Evolutionary conservation across 2,329 filamentous ascomycete species (phyloP), one percentile per base, ranked within the genome.

Genomic region (Fusarium siculi): DNA sequence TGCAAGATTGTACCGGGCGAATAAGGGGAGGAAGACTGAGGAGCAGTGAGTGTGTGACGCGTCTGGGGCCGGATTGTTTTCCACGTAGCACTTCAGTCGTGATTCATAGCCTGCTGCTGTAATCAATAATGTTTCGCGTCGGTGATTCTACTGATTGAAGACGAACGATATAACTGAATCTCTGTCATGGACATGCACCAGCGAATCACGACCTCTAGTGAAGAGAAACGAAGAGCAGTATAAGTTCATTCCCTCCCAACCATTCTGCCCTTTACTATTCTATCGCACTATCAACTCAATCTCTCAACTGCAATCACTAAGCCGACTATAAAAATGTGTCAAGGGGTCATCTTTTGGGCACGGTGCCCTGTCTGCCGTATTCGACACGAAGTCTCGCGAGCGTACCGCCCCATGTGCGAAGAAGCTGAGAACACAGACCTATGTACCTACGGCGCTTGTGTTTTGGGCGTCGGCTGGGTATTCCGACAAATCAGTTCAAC

Each of bases 1-100:
- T 68, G 52, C 72, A 1, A 76, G 54, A 36, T 34, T 80, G 14
- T 78, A 77, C 52, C 54, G 66, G 25, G 72, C 76, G 1, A 78
- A 79, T 23, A 75, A 74, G 62, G 74, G 70, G 2, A 76, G 63
- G 55, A 70, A 55, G 39, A 8, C 37, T 7, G 46, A 39, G 14
- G n/a, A 5, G 10, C 28, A 63, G 32, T n/a, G 25, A 23, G 8
- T 19, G 10, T 32, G 21, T 18, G 28, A 21, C 12, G 5, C 44
- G 34, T 18, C 36, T 47, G 30, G 9, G 15, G 15, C 10, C 21
- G 44, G 14, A 53, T 25, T 49, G 15, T 15, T 50, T 21, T 50
- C 12, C 25, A 4, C 19, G 18, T 49, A 49, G n/a, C 32, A 58
- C 32, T 28, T 15, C 25, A 30, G 32, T 15, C 14, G 16, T 32